Base-by-base conservation (phyloP, 768 basidiomycete species). In the Tulasnella sp. region DNA sequence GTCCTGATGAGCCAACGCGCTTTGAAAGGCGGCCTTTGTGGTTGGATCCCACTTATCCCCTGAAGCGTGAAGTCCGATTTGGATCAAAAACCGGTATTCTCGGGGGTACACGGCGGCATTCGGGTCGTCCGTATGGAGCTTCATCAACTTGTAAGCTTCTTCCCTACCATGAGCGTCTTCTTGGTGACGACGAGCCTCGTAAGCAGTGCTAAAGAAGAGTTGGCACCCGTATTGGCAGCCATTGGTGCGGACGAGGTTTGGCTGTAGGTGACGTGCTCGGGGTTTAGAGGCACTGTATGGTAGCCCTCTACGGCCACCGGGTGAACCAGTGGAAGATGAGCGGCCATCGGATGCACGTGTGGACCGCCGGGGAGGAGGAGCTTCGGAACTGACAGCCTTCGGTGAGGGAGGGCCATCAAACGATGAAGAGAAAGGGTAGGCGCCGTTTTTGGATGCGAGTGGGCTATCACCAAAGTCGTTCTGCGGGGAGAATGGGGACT, bases 171-270 rank as follows among this genome's bases (percentile, higher is more conserved):
- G 78, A 14, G 69, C 78, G 31, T 79, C 78, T 69, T 79, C 78
- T 31, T 79, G 78, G 54, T 79, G 78, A 8, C 78, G 64, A n/a
- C 78, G 64, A 22, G 78, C 78, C 42, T 79, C 78, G 31, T 79
- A 79, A 6, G 78, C 40, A 22, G 78, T 79, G 16, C 64, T 75
- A 42, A 79, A 79, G 40, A 72, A 34, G 12, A 72, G 22, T 12
- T 40, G 69, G 24, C 78, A 79, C 2, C 78, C 78, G 50, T 76
- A 64, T 41, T 42, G 40, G 28, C 78, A 79, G 11, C 41, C 69
- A 46, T 79, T 72, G 6, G 73, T 75, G 37, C 78, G 78, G 11
- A 75, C 41, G 20, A 79, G 64, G 31, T 79, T 75, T 31, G 77
- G 77, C 37, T 78, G 77, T 7, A 78, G 77, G 40, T 78, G 77